Conservation (phyloP, 2,329 filamentous ascomycete genomes). For the Diaporthe capsici region DNA sequence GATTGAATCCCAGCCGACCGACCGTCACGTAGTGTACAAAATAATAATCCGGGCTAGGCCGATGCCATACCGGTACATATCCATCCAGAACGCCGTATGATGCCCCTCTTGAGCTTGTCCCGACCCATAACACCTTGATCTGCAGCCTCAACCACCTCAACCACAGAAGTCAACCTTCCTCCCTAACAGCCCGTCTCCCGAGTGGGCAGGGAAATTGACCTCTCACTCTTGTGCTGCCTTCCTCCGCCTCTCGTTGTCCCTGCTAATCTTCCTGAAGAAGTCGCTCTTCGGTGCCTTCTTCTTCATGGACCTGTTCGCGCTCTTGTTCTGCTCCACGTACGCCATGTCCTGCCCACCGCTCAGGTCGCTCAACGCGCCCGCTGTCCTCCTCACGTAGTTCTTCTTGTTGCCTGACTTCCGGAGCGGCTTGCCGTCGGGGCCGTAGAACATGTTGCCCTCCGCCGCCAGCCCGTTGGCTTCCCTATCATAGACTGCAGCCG, state of each 20-base stretch:
- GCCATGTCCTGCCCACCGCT: slow-evolving; percentile 97
- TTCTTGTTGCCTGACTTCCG: slow-evolving; percentile 55
- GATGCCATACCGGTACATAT: background rate
- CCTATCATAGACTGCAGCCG: slow-evolving; percentile 46
- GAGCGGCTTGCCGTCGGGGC: slow-evolving; percentile 44
- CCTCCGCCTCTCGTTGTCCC: slow-evolving; percentile 71
- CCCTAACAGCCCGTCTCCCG: background rate
- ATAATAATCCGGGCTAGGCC: background rate
- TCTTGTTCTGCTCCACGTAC: slow-evolving; percentile 88
- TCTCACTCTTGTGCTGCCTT: slow-evolving; percentile 34
- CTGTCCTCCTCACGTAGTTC: slow-evolving; percentile 80
- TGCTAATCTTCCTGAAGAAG: slow-evolving; percentile 76
- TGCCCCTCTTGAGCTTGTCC: background rate
- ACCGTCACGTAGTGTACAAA: background rate
- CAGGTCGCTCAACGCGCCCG: slow-evolving; percentile 86
- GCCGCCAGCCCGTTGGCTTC: slow-evolving; percentile 48
- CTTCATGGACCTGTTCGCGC: slow-evolving; percentile 76
- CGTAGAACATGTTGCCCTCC: slow-evolving; percentile 58
- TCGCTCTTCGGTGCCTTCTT: slow-evolving; percentile 69
- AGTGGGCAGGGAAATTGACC: background rate
- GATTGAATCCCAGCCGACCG: background rate
- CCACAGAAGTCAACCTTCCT: background rate
- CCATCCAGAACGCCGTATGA: slow-evolving; percentile 31
- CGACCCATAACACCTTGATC: background rate
- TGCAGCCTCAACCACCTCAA: background rate